These are phyloP conservation scores for Acorus calamus DNA, from an alignment of 106 monocot genomes.

Conservation along the genomic window DNA sequence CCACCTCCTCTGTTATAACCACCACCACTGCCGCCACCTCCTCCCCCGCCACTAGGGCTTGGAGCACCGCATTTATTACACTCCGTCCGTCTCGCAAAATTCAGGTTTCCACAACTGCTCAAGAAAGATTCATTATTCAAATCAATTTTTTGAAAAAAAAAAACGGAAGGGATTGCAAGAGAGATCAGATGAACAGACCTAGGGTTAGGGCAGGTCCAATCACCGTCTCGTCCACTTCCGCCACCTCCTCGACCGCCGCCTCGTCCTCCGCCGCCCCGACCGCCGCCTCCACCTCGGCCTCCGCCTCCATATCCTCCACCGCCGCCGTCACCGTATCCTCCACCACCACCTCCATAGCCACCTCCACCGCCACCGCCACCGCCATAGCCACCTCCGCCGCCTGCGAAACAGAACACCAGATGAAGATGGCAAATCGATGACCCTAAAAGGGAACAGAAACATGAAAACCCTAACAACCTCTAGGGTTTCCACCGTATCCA, in stretches of 20 bases:
- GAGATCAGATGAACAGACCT: slow-evolving; percentile 25
- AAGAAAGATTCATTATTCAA: neutral
- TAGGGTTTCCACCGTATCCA: slow-evolving; percentile 32
- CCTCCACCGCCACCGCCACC: slow-evolving; percentile 36
- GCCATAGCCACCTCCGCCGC: slow-evolving; percentile 28
- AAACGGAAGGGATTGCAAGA: neutral
- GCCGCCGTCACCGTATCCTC: slow-evolving; percentile 35
- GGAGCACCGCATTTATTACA: slow-evolving; percentile 92
- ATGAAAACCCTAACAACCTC: slow-evolving; percentile 14
- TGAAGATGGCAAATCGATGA: neutral
- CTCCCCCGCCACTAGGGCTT: slow-evolving; percentile 30
- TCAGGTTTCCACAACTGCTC: slow-evolving; percentile 84
- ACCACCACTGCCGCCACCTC: slow-evolving; percentile 10
- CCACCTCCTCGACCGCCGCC: no score
- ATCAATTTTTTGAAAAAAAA: neutral
- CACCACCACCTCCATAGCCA: slow-evolving; percentile 15
- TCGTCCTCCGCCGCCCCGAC: no score
- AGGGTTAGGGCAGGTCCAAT: slow-evolving; percentile 87
- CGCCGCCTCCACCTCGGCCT: slow-evolving; percentile 8
- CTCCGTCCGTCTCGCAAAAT: slow-evolving; percentile 89
- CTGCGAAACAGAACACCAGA: neutral
- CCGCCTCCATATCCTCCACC: slow-evolving; percentile 35
- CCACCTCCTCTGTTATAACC: slow-evolving; percentile 26
- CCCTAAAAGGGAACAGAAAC: neutral
- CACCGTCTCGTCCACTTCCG: slow-evolving; percentile 53